phyloP scores from a whole-genome alignment of 495 filamentous ascomycete species.

The Penicillium waksmanii region DNA sequence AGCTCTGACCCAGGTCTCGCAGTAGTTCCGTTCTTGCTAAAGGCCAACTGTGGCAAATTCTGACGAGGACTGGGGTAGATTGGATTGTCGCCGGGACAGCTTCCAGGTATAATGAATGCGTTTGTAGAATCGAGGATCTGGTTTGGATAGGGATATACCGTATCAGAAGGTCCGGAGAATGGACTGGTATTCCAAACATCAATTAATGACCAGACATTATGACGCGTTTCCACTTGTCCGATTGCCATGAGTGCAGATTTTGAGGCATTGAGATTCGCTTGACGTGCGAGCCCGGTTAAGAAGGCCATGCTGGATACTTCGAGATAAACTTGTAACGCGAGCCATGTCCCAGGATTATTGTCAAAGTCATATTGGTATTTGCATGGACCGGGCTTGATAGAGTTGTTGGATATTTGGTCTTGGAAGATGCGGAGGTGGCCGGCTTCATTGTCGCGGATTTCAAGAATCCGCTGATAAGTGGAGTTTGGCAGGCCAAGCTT shows the following conservation, averaged over 20 bases:
- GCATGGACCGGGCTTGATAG: slow-evolving; percentile 56
- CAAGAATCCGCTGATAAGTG: slow-evolving; percentile 52
- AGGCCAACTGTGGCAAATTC: slow-evolving; percentile 42
- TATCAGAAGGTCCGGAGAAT: slow-evolving; percentile 54
- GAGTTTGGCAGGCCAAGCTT: slow-evolving; percentile 44
- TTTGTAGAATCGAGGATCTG: slow-evolving; percentile 57
- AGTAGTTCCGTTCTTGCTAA: slow-evolving; percentile 37
- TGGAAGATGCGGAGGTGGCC: slow-evolving; percentile 61
- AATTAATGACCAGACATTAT: slow-evolving; percentile 54
- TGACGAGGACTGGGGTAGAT: slow-evolving; percentile 51
- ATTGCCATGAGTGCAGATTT: slow-evolving; percentile 53
- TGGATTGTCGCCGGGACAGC: slow-evolving; percentile 54
- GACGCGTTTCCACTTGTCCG: slow-evolving; percentile 51
- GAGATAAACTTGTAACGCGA: slow-evolving; percentile 50
- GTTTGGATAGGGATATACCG: slow-evolving; percentile 56
- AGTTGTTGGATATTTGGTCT: slow-evolving; percentile 53
- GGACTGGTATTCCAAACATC: slow-evolving; percentile 54
- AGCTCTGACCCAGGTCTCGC: slow-evolving; percentile 48
- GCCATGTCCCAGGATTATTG: slow-evolving; percentile 39
- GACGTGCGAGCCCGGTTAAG: slow-evolving; percentile 52
- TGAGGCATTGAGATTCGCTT: slow-evolving; percentile 38
- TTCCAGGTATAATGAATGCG: slow-evolving; percentile 49
- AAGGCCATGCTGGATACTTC: slow-evolving; percentile 60
- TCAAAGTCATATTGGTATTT: slow-evolving; percentile 48
- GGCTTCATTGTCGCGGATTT: slow-evolving; percentile 61